These are phyloP conservation scores for Thelephora terrestris DNA, from an alignment of 1,284 basidiomycete species.

Conservation along the genomic window DNA sequence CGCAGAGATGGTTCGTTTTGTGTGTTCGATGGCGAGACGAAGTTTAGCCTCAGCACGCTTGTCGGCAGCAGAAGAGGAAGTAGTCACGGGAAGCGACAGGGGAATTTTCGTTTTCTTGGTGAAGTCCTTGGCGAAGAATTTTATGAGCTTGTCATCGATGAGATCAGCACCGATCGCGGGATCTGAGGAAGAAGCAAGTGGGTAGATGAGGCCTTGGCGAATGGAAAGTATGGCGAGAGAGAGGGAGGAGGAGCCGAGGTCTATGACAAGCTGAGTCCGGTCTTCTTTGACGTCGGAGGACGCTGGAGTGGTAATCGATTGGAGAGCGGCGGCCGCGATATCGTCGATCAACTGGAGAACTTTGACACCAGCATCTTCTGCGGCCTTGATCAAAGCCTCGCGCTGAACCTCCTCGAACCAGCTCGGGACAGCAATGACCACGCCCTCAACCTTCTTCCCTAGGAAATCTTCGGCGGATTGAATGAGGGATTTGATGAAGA, in stretches of 20 bases:
- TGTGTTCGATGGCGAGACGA: constrained; percentile 87
- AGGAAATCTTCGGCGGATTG: constrained; percentile 90
- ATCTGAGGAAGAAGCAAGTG: constrained; percentile 39
- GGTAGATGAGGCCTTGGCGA: constrained; percentile 55
- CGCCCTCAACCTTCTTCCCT: constrained; percentile 72
- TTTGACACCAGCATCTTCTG: constrained; percentile 72
- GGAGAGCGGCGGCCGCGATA: constrained; percentile 65
- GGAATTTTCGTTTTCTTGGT: constrained; percentile 91
- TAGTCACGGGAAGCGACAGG: constrained; percentile 43
- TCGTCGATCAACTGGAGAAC: constrained; percentile 85
- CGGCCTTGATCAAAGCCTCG: constrained; percentile 64
- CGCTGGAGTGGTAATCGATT: constrained; percentile 38
- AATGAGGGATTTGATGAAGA: constrained; percentile 82
- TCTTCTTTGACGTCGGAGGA: constrained; percentile 37
- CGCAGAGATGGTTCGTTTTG: constrained; percentile 89
- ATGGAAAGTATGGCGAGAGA: constrained; percentile 53
- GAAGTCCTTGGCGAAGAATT: constrained; percentile 94
- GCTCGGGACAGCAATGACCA: constrained; percentile 78
- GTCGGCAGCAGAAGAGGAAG: constrained; percentile 50
- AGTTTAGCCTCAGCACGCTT: constrained; percentile 91
- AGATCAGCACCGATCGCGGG: constrained; percentile 45
- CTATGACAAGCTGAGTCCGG: constrained; percentile 62
- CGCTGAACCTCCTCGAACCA: constrained; percentile 68
- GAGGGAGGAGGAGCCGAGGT: constrained; percentile 60
- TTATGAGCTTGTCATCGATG: constrained; percentile 78